Evolutionary conservation across 225 moss, liverwort and hornwort species (phyloP).

Genomic region (Antitrichia curtipendula): DNA sequence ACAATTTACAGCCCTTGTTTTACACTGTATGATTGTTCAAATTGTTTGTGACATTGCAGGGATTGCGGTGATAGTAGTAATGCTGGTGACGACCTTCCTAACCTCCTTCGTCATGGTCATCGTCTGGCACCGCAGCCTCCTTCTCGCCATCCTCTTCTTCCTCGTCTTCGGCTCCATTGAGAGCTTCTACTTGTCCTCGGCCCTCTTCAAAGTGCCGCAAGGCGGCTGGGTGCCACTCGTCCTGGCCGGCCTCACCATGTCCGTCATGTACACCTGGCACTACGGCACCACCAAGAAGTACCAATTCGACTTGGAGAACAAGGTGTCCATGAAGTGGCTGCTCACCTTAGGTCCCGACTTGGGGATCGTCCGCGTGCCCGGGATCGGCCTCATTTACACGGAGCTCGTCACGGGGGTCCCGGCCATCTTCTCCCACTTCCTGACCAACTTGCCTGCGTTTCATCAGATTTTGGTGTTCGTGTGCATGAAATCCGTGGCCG

Average conservation of each 20-base stretch:
- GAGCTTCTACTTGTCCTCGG: constrained; percentile 47
- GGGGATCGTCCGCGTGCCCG: constrained; percentile 37
- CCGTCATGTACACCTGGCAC: constrained; percentile 37
- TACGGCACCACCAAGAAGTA: constrained; percentile 32
- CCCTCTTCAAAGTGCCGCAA: constrained; percentile 48
- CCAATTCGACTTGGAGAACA: constrained; percentile 34
- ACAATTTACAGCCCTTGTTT: neutral
- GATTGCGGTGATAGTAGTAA: constrained; percentile 74
- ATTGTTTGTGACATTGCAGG: constrained; percentile 26
- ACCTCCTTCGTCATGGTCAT: constrained; percentile 54
- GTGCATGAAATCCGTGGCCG: constrained; percentile 28
- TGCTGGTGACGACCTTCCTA: constrained; percentile 78
- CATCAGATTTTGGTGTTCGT: constrained; percentile 37
- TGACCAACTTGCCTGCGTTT: constrained; percentile 40
- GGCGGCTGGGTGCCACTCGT: constrained; percentile 79
- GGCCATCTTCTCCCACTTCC: constrained; percentile 37
- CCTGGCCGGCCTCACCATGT: constrained; percentile 21
- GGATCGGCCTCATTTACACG: constrained; percentile 26
- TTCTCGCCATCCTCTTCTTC: constrained; percentile 10
- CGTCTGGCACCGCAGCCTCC: constrained; percentile 45
- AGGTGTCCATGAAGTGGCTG: constrained; percentile 38
- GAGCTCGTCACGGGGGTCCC: constrained; percentile 40
- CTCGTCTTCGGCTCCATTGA: constrained; percentile 50
- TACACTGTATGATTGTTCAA: neutral
- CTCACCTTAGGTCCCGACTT: constrained; percentile 23